Percentiles rank a stretch among this genome's conserved stretches.
phyloP scores from a whole-genome alignment of 805 yeast genomes.

The Saturnispora quitensis region DNA sequence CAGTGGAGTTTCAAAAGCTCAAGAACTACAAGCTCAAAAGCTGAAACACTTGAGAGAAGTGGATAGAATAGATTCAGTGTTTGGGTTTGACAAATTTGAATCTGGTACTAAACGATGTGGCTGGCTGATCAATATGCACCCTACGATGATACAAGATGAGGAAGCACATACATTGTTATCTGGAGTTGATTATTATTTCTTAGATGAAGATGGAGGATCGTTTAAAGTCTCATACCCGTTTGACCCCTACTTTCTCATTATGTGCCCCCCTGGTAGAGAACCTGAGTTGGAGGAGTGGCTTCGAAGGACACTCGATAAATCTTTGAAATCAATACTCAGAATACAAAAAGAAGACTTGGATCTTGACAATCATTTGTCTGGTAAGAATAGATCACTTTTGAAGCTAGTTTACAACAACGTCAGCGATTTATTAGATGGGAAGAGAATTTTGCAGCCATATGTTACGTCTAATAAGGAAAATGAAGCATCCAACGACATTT shows the following conservation, averaged over 20 bases:
- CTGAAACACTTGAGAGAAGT: conserved; percentile 47
- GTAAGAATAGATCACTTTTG: conserved; percentile 55
- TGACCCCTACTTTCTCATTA: conserved; percentile 80
- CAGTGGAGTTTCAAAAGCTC: background rate
- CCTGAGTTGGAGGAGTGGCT: conserved; percentile 81
- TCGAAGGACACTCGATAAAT: conserved; percentile 54
- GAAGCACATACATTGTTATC: conserved; percentile 60
- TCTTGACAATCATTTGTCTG: conserved; percentile 79
- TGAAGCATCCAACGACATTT: conserved; percentile 57
- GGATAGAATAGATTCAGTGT: conserved; percentile 63
- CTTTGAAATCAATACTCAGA: conserved; percentile 47
- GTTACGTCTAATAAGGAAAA: conserved; percentile 56
- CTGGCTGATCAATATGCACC: conserved; percentile 93
- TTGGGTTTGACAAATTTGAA: conserved; percentile 83
- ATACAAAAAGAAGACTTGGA: conserved; percentile 70
- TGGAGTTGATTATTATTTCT: conserved; percentile 88
- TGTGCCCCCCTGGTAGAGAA: conserved; percentile 51
- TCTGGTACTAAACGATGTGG: conserved; percentile 68
- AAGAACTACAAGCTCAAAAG: conserved; percentile 24
- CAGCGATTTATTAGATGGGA: conserved; percentile 64
- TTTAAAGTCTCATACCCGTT: conserved; percentile 78
- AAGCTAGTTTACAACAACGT: conserved; percentile 68
- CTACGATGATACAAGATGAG: conserved; percentile 58
- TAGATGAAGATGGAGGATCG: conserved; percentile 94
- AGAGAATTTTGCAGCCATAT: conserved; percentile 60